These are phyloP conservation scores for Orbilia brochopaga DNA, from an alignment of 2,329 filamentous ascomycete genomes.

Conservation along the genomic window DNA sequence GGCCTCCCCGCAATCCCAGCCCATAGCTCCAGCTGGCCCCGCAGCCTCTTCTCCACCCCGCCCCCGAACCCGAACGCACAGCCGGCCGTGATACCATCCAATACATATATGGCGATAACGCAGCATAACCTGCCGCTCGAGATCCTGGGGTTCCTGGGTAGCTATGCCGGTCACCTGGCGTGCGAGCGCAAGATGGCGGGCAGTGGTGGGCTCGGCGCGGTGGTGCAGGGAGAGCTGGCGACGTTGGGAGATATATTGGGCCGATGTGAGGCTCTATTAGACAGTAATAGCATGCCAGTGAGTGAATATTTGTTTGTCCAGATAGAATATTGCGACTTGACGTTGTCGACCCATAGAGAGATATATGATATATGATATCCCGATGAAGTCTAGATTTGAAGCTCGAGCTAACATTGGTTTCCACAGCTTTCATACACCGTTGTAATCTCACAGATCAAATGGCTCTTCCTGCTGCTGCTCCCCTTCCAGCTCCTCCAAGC, in stretches of 20 bases:
- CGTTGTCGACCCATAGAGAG: too few species aligned
- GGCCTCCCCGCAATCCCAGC: conserved; percentile 37
- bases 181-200: conserved; percentile 40
- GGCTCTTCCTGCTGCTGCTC: conserved; percentile 78
- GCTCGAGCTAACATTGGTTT: not conserved
- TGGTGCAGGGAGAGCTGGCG: conserved; percentile 28
- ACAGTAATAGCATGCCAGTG: conserved; percentile 36
- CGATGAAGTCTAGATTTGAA: not conserved
- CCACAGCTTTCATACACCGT: conserved; percentile 73
- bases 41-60: conserved; percentile 17
- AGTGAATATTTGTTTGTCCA: too few species aligned
- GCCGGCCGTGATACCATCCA: not conserved
- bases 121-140: conserved; percentile 49
- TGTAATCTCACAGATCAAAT: conserved; percentile 83
- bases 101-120: conserved; percentile 23
- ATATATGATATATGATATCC: not conserved
- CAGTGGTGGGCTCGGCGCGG: conserved; percentile 12
- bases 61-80: not conserved
- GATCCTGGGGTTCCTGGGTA: conserved; percentile 46
- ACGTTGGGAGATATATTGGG: conserved; percentile 45
- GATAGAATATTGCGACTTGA: too few species aligned
- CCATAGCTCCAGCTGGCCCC: not conserved
- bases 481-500: conserved; percentile 75
- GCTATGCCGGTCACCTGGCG: conserved; percentile 42
- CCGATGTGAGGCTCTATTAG: conserved; percentile 39